Percentiles rank a stretch among this genome's conserved stretches.
Conservation (phyloP, 2,329 filamentous ascomycete genomes). For the Rhynchosporium graminicola region DNA sequence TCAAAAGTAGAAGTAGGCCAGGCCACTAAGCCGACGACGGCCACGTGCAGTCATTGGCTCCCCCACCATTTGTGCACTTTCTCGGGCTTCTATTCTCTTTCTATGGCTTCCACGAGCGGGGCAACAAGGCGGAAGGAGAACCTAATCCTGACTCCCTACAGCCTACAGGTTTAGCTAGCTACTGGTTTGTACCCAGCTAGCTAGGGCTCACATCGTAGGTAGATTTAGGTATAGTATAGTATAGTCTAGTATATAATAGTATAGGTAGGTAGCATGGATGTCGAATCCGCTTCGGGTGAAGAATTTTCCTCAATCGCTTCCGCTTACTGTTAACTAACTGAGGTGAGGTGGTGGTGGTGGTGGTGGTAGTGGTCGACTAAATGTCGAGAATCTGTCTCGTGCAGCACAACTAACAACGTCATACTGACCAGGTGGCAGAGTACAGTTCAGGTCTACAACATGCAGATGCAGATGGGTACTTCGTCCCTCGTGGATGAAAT, state of each 20-base stretch:
- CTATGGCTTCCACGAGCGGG: conserved; percentile 27
- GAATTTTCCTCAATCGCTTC: conserved; percentile 14
- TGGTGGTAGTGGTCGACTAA: not conserved
- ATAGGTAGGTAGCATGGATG: not conserved
- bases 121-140: not conserved
- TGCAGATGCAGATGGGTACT: not conserved
- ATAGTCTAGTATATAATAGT: too few relatives aligned
- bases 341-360: too few relatives aligned
- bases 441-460: not conserved
- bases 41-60: conserved; percentile 22
- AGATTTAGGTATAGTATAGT: too few relatives aligned
- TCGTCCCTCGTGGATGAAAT: not conserved
- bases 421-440: not conserved
- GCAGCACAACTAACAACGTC: not conserved
- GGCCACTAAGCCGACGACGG: not conserved
- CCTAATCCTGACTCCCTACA: too few relatives aligned
- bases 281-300: conserved; percentile 23
- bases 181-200: too few relatives aligned
- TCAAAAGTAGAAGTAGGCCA: conserved; percentile 22
- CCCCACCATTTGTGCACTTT: conserved; percentile 27
- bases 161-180: not conserved
- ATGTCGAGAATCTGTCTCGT: too few relatives aligned
- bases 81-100: conserved; percentile 22
- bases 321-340: not conserved
- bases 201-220: too few relatives aligned